Evolutionary conservation across 2,329 filamentous ascomycete species (phyloP).

Genomic region (Neodidymelliopsis sp.): DNA sequence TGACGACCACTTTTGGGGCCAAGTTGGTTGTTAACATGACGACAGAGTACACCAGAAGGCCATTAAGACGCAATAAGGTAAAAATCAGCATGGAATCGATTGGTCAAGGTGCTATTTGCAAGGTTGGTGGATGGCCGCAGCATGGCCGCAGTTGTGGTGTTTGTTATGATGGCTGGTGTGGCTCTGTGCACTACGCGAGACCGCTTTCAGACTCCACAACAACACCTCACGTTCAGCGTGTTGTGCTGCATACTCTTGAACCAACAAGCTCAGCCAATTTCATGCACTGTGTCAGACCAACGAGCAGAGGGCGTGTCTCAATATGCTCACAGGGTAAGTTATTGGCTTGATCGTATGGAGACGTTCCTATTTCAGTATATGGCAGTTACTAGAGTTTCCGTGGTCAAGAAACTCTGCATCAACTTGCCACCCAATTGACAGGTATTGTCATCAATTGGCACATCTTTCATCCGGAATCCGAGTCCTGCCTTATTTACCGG

Average conservation of each 20-base stretch:
- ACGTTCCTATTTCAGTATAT: conserved; percentile 37
- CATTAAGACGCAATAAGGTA: conserved; percentile 27
- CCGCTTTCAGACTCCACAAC: conserved; percentile 36
- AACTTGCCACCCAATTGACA: conserved; percentile 44
- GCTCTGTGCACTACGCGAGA: conserved; percentile 41
- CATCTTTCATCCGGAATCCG: conserved; percentile 29
- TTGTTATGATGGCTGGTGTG: conserved; percentile 45
- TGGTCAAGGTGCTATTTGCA: conserved; percentile 42
- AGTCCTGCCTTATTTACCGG: conserved; percentile 45
- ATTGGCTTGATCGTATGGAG: conserved; percentile 43
- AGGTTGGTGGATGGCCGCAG: conserved; percentile 40
- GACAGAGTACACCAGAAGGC: conserved; percentile 26
- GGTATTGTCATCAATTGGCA: conserved; percentile 27
- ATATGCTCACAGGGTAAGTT: conserved; percentile 35
- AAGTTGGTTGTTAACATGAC: conserved; percentile 27
- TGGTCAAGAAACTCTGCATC: conserved; percentile 28
- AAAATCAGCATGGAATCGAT: conserved; percentile 36
- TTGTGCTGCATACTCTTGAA: conserved; percentile 3
- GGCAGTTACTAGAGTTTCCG: conserved; percentile 41
- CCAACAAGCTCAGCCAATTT: conserved; percentile 4
- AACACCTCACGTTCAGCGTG: conserved; percentile 33
- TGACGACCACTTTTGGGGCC: conserved; percentile 27
- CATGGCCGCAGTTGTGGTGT: conserved; percentile 42
- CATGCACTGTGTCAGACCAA: conserved; percentile 20
- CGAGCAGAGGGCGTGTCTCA: conserved; percentile 17